Evolutionary conservation across 768 basidiomycete genomes (phyloP).

Genomic region (Dictyophora rubrovolvata): DNA sequence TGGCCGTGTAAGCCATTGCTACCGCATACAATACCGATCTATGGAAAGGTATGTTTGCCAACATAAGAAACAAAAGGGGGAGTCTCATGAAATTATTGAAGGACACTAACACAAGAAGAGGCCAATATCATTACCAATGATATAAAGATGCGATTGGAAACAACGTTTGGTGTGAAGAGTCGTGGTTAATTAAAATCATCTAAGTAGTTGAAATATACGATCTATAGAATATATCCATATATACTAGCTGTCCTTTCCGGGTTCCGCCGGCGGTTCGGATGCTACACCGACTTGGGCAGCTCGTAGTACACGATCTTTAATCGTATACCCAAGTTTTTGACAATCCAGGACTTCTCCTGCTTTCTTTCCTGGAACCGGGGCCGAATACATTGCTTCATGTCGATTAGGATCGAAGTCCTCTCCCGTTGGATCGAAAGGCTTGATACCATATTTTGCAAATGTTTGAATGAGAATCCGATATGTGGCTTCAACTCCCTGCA

Average conservation of each 20-base stretch:
- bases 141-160: constrained; percentile 44
- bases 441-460: constrained; percentile 85
- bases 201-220: neutral
- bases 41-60: constrained; percentile 73
- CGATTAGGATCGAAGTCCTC: constrained; percentile 91
- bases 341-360: constrained; percentile 86
- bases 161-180: constrained; percentile 76
- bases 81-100: constrained; percentile 18
- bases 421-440: constrained; percentile 84
- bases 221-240: neutral
- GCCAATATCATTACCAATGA: constrained; percentile 67
- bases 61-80: neutral
- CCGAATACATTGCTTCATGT: constrained; percentile 94
- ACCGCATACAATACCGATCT: constrained; percentile 88
- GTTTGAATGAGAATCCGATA: constrained; percentile 84
- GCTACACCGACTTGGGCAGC: constrained; percentile 97
- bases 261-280: constrained; percentile 36
- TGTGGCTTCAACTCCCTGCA: constrained; percentile 85
- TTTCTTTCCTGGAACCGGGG: constrained; percentile 79
- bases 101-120: constrained; percentile 84
- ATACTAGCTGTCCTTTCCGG: neutral
- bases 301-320: constrained; percentile 87
- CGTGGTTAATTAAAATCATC: constrained; percentile 36
- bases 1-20: constrained; percentile 67
- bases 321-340: constrained; percentile 84